Base-by-base conservation (phyloP, 2,329 filamentous ascomycete genomes). In the Sporothrix dimorphospora region DNA sequence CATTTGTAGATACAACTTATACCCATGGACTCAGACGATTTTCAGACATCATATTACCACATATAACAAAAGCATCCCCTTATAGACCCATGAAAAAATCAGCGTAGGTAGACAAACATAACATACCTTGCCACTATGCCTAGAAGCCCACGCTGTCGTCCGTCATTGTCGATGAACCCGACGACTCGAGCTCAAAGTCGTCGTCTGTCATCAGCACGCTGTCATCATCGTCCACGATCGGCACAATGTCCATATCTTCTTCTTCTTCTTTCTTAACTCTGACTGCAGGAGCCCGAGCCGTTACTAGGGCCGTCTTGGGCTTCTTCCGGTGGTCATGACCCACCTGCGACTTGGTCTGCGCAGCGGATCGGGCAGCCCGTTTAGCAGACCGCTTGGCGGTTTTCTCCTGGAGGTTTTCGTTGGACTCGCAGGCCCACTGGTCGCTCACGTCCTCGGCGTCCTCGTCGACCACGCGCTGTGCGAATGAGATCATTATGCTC, bases 401-500 rank as follows among this genome's bases (percentile, higher is more conserved):
- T 19, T 55, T 71, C 9, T 71, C 57, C 19, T 27, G 3, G 14
- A 74, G 45, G 51, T 21, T 21, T 40, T 74, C 69, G 42, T 74
- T 74, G 49, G 73, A 71, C n/a, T 38, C 51, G 16, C 7, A 3
- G n/a, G 71, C 73, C 73, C 71, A 71, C 11, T 51, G 47, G 38
- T 51, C 66, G 27, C 47, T 67, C 7, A 74, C 66, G 24, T 74
- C 69, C 0, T 45, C 49, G 21, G 34, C 57, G 8, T 49, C 69
- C 11, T 47, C 49, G n/a, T 74, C 73, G 6, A 71, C 65, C 3
- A 74, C 73, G 27, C 71, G 66, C 2, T 57, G 70, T 1, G 71
- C 73, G 57, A 57, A 74, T 9, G n/a, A 3, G 11, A 63, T 55
- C 69, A 74, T 69, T 71, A 74, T 74, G 4, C 8, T 27, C 19